phyloP scores from a whole-genome alignment of 768 basidiomycete genomes.

The Hemileccinum rubropunctum region DNA sequence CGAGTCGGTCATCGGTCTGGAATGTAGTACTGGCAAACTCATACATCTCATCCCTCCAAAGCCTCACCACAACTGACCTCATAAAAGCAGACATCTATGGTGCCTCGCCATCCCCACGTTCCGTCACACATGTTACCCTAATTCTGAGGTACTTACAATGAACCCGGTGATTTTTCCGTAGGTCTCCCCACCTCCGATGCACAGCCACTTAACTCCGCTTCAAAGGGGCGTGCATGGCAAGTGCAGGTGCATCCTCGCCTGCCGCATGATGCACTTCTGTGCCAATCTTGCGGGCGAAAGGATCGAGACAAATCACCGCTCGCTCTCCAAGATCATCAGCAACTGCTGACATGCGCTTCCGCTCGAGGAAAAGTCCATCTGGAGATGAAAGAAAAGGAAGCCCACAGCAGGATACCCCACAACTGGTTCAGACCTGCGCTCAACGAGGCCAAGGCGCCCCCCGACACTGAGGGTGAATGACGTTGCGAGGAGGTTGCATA shows the following conservation, averaged over 20 bases:
- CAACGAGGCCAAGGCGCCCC: constrained; percentile 39
- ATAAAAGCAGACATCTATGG: no score
- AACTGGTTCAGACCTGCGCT: constrained; percentile 48
- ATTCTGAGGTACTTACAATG: no score
- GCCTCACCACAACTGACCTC: no score
- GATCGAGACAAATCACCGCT: constrained; percentile 49
- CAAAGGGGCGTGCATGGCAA: constrained; percentile 57
- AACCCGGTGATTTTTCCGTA: no score
- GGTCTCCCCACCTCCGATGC: no score
- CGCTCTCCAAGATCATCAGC: constrained; percentile 49
- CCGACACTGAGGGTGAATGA: constrained; percentile 26
- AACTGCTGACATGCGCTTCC: constrained; percentile 68
- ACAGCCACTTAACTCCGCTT: constrained; percentile 43
- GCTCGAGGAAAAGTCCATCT: constrained; percentile 64
- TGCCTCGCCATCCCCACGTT: no score
- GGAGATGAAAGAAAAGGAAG: constrained; percentile 72
- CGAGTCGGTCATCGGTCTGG: no score
- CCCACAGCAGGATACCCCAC: constrained; percentile 65
- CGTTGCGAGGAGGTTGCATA: constrained; percentile 49
- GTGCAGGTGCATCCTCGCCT: constrained; percentile 45
- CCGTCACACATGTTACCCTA: no score
- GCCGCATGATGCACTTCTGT: constrained; percentile 35
- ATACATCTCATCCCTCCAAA: no score
- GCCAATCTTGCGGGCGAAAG: constrained; percentile 38
- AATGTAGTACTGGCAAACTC: no score